Base-by-base conservation (phyloP, 2,329 filamentous ascomycete species). In the Colletotrichum zoysiae region DNA sequence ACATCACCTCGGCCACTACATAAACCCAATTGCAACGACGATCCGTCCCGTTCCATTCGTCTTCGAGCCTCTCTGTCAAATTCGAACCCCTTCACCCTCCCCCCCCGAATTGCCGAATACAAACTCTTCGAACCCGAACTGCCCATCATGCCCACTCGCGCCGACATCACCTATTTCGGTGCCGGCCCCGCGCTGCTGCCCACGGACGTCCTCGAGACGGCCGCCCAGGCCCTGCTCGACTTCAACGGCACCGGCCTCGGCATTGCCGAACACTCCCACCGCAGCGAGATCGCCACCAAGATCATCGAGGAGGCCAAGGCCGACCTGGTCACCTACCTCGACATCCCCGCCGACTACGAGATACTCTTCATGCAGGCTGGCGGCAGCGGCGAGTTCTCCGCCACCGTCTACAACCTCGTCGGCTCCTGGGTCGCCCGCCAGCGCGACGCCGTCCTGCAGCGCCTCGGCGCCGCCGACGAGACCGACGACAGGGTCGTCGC, bases 171-270 rank as follows among this genome's bases (percentile, higher is more conserved):
- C 75, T 96, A 97, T 83, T 97, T 97, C 77, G 95, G 95, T 73
- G 95, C 95, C 65, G 95, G 95, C 74, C 95, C 95, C 60, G 95
- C 95, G n/a, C 86, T 90, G 42, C 87, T 98, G 23, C 95, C 95
- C 33, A 97, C 93, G 16, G 83, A 89, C 5, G 93, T 98, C 30
- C 89, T 98, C 61, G 90, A 96, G 81, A 87, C 86, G 56, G 95
- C 94, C 62, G 90, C 94, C 1, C 81, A 90, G 79, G 93, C 93
- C 1, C 90, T 98, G 5, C 82, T 97, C 75, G 93, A 98, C 86
- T 97, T 90, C 85, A 86, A 95, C 58, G 86, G 89, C 80, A 93
- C 90, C 50, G 95, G 95, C 70, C 87, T 98, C 66, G 95, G 95
- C 64, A 73, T 98, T 55, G 94, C 93, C 74, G 95, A 98, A 82